Evolutionary conservation across 345 rosid genomes (phyloP).

Genomic region (Odontarrhena argentea): DNA sequence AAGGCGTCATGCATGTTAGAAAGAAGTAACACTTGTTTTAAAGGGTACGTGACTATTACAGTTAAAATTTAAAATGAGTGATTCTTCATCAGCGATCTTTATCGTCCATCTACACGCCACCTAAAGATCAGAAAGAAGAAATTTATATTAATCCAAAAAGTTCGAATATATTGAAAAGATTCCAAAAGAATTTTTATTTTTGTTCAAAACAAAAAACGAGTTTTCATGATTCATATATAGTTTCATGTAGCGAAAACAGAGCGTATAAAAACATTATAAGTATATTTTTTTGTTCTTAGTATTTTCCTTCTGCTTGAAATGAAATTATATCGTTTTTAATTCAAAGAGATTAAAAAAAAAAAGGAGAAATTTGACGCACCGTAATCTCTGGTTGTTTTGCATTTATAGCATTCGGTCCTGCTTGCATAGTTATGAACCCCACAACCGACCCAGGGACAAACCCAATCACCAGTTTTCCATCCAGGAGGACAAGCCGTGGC

Average conservation of each 20-base stretch:
- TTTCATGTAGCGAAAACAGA: no score
- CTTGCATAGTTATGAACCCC: constrained; percentile 92
- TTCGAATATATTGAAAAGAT: background rate
- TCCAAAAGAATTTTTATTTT: background rate
- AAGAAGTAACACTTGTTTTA: constrained; percentile 34
- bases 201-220: no score
- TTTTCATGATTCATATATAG: no score
- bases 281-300: no score
- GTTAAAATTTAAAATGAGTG: constrained; percentile 20
- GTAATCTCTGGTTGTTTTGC: constrained; percentile 75
- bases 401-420: constrained; percentile 81
- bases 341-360: no score
- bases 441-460: constrained; percentile 75
- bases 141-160: constrained; percentile 13
- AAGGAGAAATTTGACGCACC: constrained; percentile 41
- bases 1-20: constrained; percentile 38
- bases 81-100: constrained; percentile 18
- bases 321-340: background rate
- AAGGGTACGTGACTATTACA: constrained; percentile 21
- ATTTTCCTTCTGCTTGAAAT: no score
- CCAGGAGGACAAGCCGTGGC: constrained; percentile 63
- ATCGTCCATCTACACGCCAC: constrained; percentile 30
- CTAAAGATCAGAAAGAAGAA: constrained; percentile 18
- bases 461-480: constrained; percentile 98
- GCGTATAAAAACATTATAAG: no score